Base-by-base conservation (phyloP, 768 basidiomycete species). In the Mycena capillaripes region DNA sequence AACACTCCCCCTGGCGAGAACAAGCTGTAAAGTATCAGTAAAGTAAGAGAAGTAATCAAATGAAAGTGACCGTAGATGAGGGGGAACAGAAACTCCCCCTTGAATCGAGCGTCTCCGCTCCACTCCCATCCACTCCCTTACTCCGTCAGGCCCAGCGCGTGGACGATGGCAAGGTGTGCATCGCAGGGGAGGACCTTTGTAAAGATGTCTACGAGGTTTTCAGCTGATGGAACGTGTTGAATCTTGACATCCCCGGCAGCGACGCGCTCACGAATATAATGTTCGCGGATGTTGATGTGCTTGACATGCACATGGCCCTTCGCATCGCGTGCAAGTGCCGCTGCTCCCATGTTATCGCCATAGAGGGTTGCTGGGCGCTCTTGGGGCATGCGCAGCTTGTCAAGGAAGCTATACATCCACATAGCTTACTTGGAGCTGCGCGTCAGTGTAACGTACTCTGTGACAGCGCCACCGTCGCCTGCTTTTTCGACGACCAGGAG, bases 361-460 rank as follows among this genome's bases (percentile, higher is more conserved):
- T 74, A 79, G 21, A 83, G 48, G 32, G 69, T 44, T 0, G 67
- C 61, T 5, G 81, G 76, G 1, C 50, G 53, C 7, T 62, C 40
- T 50, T 76, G 73, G 9, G 71, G 53, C 7, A 74, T 70, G 0
- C 70, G 72, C 38, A 84, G 66, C 64, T 84, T 80, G 2, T 60
- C 55, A 12, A 83, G 57, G 16, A 81, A 74, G 3, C 42, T 66
- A 10, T 70, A 73, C 57, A 81, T 74, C n/a, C n/a, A n/a, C n/a
- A n/a, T n/a, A n/a, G n/a, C n/a, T n/a, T n/a, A n/a, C n/a, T n/a
- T n/a, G n/a, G n/a, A n/a, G n/a, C n/a, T n/a, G n/a, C n/a, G n/a
- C n/a, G n/a, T n/a, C n/a, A n/a, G n/a, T n/a, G n/a, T 83, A 84
- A 87, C 44, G 82, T 65, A 0, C 72, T 75, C 62, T 86, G 78